A percentile compares a stretch with the other conserved stretches of the same genome.
Conservation (phyloP, 2,329 filamentous ascomycete species). For the Ceratocystis albifundus region DNA sequence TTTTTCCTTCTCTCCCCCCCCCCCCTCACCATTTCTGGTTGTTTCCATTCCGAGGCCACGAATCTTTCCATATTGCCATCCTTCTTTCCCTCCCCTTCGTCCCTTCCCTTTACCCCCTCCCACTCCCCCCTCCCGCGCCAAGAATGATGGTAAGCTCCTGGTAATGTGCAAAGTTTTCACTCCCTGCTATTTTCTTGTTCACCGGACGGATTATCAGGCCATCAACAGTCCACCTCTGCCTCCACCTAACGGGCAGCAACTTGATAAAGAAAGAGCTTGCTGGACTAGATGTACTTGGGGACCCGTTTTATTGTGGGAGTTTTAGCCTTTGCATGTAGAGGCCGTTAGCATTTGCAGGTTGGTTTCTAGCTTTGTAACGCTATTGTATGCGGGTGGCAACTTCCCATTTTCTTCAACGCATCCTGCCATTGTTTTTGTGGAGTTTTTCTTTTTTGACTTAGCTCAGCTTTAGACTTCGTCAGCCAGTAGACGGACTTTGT, state of each 20-base stretch:
- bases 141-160: background rate
- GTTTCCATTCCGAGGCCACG: background rate
- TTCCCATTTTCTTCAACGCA: slow-evolving; percentile 1
- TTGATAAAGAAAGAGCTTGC: too few relatives aligned
- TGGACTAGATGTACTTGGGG: too few relatives aligned
- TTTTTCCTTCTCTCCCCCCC: background rate
- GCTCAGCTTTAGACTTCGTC: background rate
- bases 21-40: background rate
- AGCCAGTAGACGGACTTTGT: background rate
- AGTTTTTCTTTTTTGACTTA: background rate
- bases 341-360: background rate
- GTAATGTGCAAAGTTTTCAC: background rate
- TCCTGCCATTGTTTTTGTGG: slow-evolving; percentile 12
- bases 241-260: background rate
- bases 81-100: background rate
- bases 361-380: background rate
- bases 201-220: background rate
- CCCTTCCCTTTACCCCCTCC: too few relatives aligned
- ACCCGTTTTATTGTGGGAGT: too few relatives aligned
- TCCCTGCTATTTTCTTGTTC: background rate
- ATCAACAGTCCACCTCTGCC: background rate
- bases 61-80: background rate
- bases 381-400: background rate
- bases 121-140: background rate
- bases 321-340: background rate